A percentile compares a stretch with the other conserved stretches of the same genome.
Conservation (phyloP, 208 protist species). For the Leptomonas seymouri region DNA sequence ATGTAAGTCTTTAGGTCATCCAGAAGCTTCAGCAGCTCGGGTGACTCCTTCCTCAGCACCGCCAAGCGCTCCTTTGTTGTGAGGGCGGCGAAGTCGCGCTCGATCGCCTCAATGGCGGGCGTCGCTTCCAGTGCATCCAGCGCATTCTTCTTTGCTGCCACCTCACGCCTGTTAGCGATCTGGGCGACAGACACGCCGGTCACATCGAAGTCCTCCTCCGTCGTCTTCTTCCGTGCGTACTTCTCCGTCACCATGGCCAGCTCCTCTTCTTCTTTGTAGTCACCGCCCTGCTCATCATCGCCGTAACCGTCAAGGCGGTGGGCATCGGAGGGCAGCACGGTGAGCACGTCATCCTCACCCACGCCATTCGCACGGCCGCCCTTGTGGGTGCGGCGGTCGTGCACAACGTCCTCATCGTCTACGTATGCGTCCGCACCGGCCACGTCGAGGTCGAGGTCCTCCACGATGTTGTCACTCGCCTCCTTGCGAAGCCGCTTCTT, state of each 20-base stretch:
- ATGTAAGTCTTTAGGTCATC: constrained; percentile 88
- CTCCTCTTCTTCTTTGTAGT: constrained; percentile 80
- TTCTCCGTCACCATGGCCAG: constrained; percentile 70
- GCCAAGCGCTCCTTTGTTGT: constrained; percentile 84
- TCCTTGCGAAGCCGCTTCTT: constrained; percentile 38
- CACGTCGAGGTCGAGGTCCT: constrained; percentile 85
- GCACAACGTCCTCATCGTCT: constrained; percentile 70
- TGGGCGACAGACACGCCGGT: constrained; percentile 52
- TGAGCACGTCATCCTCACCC: constrained; percentile 37
- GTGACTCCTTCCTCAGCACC: constrained; percentile 91
- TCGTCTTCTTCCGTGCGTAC: constrained; percentile 48
- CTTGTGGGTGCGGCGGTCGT: constrained; percentile 46
- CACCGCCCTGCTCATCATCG: constrained; percentile 76
- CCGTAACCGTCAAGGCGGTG: constrained; percentile 86
- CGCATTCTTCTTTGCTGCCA: constrained; percentile 29
- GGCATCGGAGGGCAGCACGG: constrained; percentile 77
- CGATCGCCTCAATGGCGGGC: constrained; percentile 84
- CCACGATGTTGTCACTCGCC: constrained; percentile 49
- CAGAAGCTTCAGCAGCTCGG: constrained; percentile 90
- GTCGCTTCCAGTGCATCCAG: constrained; percentile 45
- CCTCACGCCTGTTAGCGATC: constrained; percentile 17
- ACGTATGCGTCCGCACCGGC: constrained; percentile 36
- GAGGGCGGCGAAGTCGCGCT: constrained; percentile 89
- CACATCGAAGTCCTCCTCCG: constrained; percentile 86
- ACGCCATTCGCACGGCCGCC: constrained; percentile 23